phyloP scores from a whole-genome alignment of 169 alveolate genomes.

The Eimeria acervulina region DNA sequence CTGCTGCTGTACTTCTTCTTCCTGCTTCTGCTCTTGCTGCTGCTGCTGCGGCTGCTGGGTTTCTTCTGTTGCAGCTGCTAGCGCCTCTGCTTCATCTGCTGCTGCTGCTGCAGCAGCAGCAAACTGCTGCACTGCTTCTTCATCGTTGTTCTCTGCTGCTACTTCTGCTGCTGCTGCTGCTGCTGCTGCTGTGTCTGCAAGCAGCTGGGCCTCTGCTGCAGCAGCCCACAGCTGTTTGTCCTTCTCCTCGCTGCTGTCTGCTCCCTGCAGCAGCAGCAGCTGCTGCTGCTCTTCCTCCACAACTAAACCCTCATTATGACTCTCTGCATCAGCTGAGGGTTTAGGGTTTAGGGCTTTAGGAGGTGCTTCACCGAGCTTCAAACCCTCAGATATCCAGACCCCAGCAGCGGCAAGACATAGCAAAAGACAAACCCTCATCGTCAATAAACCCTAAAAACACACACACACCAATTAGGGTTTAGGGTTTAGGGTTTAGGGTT shows the following conservation, averaged over 20 bases:
- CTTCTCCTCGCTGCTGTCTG: neutral
- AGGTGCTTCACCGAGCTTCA: neutral
- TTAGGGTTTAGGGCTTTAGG: constrained; percentile 44
- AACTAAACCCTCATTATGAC: neutral
- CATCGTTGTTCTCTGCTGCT: too few species aligned
- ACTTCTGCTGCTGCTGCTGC: constrained; percentile 1
- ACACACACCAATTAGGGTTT: constrained; percentile 25
- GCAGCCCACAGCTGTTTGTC: constrained; percentile 33
- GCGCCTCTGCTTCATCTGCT: neutral
- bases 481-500: constrained; percentile 62
- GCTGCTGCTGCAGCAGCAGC: too few species aligned
- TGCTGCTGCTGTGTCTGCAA: constrained; percentile 50
- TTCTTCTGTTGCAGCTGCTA: neutral
- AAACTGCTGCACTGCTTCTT: too few species aligned
- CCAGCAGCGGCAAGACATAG: neutral
- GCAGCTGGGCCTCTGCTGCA: constrained; percentile 63
- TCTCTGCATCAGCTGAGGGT: neutral
- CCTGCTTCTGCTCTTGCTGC: too few species aligned
- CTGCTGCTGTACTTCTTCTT: too few species aligned
- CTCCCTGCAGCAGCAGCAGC: constrained; percentile 18
- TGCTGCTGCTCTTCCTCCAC: neutral
- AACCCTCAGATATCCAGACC: neutral
- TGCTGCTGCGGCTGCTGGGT: too few species aligned
- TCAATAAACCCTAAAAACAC: neutral
- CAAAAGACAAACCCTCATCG: neutral